phyloP scores from a whole-genome alignment of 139 green algal species.

The Coelastrella sp. region DNA sequence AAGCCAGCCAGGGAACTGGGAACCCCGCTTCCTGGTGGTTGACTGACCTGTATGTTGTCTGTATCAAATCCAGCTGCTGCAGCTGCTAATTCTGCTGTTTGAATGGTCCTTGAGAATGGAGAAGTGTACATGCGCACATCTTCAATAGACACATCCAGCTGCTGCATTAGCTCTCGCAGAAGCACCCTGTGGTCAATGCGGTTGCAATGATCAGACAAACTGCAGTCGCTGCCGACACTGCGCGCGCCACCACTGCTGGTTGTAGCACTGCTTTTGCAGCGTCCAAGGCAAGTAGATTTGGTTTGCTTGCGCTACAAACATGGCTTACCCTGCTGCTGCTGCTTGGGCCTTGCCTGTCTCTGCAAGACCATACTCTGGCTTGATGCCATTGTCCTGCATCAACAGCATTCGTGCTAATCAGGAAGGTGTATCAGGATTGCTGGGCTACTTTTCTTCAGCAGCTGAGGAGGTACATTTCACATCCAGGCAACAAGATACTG shows the following conservation, averaged over 20 bases:
- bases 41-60: conserved; percentile 20
- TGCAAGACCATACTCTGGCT: conserved; percentile 56
- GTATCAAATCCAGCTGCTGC: conserved; percentile 11
- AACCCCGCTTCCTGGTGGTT: too few relatives aligned
- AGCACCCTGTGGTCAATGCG: background rate
- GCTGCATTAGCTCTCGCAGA: background rate
- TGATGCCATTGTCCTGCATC: conserved; percentile 55
- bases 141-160: background rate
- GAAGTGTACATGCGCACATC: conserved; percentile 54
- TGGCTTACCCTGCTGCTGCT: conserved; percentile 46
- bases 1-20: too few relatives aligned
- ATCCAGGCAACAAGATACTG: too few relatives aligned
- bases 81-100: conserved; percentile 55
- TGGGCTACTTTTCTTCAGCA: background rate
- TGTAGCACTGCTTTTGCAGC: too few relatives aligned
- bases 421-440: background rate
- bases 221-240: too few relatives aligned
- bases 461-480: too few relatives aligned
- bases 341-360: conserved; percentile 61
- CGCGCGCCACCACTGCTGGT: too few relatives aligned
- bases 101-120: conserved; percentile 64
- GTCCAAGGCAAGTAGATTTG: too few relatives aligned
- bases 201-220: background rate
- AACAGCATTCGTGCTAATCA: conserved; percentile 19
- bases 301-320: too few relatives aligned